Evolutionary conservation across 257 asterid species (phyloP).

Genomic region (Jasminum sambac): DNA sequence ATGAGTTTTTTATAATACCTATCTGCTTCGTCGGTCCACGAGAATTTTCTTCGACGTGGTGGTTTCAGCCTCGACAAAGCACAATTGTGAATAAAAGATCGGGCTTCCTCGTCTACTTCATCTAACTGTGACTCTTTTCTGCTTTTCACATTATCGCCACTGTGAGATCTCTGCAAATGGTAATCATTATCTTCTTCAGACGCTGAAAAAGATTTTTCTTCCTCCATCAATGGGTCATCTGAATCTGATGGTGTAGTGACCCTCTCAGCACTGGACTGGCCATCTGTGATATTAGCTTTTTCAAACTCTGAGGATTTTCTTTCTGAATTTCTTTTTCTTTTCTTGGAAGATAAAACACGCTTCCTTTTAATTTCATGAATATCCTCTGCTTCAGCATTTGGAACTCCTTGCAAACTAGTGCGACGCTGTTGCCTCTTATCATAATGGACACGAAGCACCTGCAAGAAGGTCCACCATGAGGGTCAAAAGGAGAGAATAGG

Average conservation of each 20-base stretch:
- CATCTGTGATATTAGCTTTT: slow-evolving; percentile 31
- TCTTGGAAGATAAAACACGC: slow-evolving; percentile 37
- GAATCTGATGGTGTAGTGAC: slow-evolving; percentile 30
- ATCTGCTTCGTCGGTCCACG: slow-evolving; percentile 87
- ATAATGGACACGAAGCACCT: slow-evolving; percentile 82
- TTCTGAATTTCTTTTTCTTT: slow-evolving; percentile 49
- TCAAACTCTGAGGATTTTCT: slow-evolving; percentile 43
- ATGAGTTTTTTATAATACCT: slow-evolving; percentile 51
- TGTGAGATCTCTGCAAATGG: slow-evolving; percentile 32
- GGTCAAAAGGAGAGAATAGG: not conserved
- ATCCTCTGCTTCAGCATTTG: slow-evolving; percentile 37
- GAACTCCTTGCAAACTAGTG: slow-evolving; percentile 46
- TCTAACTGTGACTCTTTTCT: slow-evolving; percentile 40
- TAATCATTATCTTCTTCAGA: slow-evolving; percentile 36
- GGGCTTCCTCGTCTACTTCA: slow-evolving; percentile 45
- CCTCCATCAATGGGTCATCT: slow-evolving; percentile 38
- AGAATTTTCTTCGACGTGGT: slow-evolving; percentile 56
- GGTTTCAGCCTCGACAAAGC: slow-evolving; percentile 57
- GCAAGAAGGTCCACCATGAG: slow-evolving; percentile 26
- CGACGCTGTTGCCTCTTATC: slow-evolving; percentile 56
- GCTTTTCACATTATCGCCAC: slow-evolving; percentile 33
- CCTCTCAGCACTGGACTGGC: slow-evolving; percentile 40
- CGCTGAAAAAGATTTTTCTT: slow-evolving; percentile 33
- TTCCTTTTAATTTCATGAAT: slow-evolving; percentile 35
- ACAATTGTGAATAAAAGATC: slow-evolving; percentile 44